Percentiles rank a stretch among this genome's conserved stretches.
Evolutionary conservation across 805 yeast genomes (phyloP).

Genomic region (Starmera caribaea): DNA sequence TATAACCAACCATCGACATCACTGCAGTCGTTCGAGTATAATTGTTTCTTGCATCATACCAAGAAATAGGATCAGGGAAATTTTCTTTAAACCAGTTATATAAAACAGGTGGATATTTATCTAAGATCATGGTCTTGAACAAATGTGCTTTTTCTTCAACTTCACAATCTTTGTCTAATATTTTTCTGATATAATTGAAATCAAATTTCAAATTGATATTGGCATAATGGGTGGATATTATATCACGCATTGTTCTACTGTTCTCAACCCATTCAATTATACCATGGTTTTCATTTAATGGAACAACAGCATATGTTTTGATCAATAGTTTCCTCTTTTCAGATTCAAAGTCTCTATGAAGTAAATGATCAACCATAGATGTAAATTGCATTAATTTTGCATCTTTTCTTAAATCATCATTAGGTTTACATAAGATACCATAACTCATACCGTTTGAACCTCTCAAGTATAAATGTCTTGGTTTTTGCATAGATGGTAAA

Average conservation of each 20-base stretch:
- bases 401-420: slow-evolving; percentile 92
- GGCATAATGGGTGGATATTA: slow-evolving; percentile 36
- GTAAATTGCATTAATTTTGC: slow-evolving; percentile 89
- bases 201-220: slow-evolving; percentile 27
- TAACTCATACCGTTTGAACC: slow-evolving; percentile 77
- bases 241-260: slow-evolving; percentile 61
- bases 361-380: slow-evolving; percentile 68
- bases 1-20: slow-evolving; percentile 95
- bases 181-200: slow-evolving; percentile 16
- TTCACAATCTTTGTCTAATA: slow-evolving; percentile 17
- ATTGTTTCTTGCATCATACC: slow-evolving; percentile 73
- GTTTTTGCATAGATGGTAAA: slow-evolving; percentile 78
- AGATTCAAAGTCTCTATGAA: slow-evolving; percentile 60
- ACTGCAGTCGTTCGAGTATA: slow-evolving; percentile 82
- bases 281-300: slow-evolving; percentile 80
- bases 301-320: slow-evolving; percentile 79
- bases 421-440: slow-evolving; percentile 69
- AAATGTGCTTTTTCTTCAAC: slow-evolving; percentile 24
- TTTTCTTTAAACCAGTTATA: slow-evolving; percentile 82
- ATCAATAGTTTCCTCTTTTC: slow-evolving; percentile 62
- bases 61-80: slow-evolving; percentile 80
- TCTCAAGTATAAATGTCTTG: slow-evolving; percentile 61
- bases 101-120: slow-evolving; percentile 54
- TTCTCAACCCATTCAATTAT: slow-evolving; percentile 84
- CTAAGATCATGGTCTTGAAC: slow-evolving; percentile 23